These are phyloP conservation scores for Debaryomyces prosopidis DNA, from an alignment of 805 yeast species.

Conservation along the genomic window DNA sequence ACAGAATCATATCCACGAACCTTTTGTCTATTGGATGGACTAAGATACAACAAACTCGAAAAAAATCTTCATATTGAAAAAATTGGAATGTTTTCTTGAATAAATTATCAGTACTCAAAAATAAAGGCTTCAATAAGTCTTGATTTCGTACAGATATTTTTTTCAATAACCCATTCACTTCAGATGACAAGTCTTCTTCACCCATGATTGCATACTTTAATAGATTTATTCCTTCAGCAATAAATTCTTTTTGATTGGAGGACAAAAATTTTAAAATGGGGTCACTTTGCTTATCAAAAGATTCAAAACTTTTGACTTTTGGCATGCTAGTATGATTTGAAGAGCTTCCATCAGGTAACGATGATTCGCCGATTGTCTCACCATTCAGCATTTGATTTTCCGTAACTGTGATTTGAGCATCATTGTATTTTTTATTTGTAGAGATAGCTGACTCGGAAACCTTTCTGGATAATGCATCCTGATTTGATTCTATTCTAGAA, in stretches of 20 bases:
- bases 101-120: slow-evolving; percentile 22
- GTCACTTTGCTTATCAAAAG: slow-evolving; percentile 27
- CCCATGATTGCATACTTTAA: slow-evolving; percentile 39
- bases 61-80: slow-evolving; percentile 34
- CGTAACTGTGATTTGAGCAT: neutral
- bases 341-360: no score
- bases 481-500: neutral
- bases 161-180: slow-evolving; percentile 20
- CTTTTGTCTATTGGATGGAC: slow-evolving; percentile 19
- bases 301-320: slow-evolving; percentile 1
- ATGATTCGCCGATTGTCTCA: no score
- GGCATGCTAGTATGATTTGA: neutral
- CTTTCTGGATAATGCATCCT: neutral
- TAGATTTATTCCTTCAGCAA: slow-evolving; percentile 36
- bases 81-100: slow-evolving; percentile 24
- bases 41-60: slow-evolving; percentile 30
- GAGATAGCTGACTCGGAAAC: neutral
- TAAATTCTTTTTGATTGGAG: slow-evolving; percentile 28
- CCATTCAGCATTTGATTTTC: neutral
- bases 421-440: neutral
- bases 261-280: slow-evolving; percentile 37
- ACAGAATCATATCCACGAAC: slow-evolving; percentile 20
- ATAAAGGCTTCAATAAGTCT: slow-evolving; percentile 29
- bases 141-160: slow-evolving; percentile 32
- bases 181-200: slow-evolving; percentile 31